Evolutionary conservation across 495 filamentous ascomycete genomes (phyloP), one percentile per base, ranked within the genome.

Genomic region (Clohesyomyces aquaticus): DNA sequence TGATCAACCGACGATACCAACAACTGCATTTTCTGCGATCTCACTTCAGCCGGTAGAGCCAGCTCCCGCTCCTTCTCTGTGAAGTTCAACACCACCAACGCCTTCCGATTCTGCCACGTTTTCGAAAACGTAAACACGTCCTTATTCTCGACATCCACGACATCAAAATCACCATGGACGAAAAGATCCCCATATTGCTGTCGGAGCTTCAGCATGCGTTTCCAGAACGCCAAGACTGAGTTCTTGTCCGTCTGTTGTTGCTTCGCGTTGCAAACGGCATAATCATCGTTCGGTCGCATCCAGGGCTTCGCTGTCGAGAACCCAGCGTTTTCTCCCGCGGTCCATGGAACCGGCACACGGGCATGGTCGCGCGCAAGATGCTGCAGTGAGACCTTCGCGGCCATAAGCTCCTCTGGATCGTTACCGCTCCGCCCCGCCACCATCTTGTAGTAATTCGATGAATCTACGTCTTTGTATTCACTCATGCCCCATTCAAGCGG

Each of bases 321-420:
- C 3, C 87, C 87, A 0, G 76, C 83, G 60, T 88, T 79, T 0
- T 70, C 64, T 0, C 75, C 73, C 2, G 58, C 71, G 62, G 81
- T 74, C 86, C 85, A 89, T 52, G 85, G 84, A 79, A 89, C 84
- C 0, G 86, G 86, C 11, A 80, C 72, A 9, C 86, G 76, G 2
- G 84, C 78, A 64, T 89, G 79, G 60, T 89, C 87, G n/a, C 86
- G 68, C 72, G 83, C 67, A 56, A 82, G 52, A 71, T 84, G 73
- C 68, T 89, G 70, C 76, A 89, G 70, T 69, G 78, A 65, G 72
- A 83, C 55, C 81, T 89, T 62, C 87, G 93, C 66, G 86, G 87
- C 69, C 38, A 69, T 73, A 14, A 85, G 59, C 4, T 67, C 72
- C 14, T 71, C 61, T 12, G 73, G 69, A 32, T 82, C 72, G 14